Evolutionary conservation across 371 early-diverging fungal species (phyloP), one percentile per base, ranked within the genome.

Genomic region (Capniomyces stellatus): DNA sequence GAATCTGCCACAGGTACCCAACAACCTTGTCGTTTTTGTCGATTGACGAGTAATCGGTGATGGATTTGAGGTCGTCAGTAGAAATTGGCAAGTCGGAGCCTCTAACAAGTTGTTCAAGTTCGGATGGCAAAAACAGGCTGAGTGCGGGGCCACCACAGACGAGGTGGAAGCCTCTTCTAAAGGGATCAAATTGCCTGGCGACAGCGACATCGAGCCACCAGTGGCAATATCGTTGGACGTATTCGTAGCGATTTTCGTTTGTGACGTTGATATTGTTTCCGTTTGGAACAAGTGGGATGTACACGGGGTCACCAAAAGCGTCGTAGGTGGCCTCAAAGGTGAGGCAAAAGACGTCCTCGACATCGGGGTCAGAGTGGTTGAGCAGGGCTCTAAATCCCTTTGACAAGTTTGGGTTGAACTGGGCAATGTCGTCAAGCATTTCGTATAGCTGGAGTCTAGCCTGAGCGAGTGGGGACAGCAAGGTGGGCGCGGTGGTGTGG

Each of bases 91-190:
- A 86, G 31, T 82, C 85, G 25, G 85, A 85, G 15, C 99, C 98
- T 46, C 91, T 78, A 21, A 98, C 89, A 58, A 98, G 78, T 58
- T 87, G 69, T 63, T 98, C 98, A 42, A 98, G 87, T 62, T 98
- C 99, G 67, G 88, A 85, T 1, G 98, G 89, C 50, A 81, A 76
- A 67, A 97, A 95, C 42, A 95, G 65, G 55, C 82, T 81, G 29
- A 90, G 64, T 1, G 94, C 91, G 59, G 88, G 89, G 22, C 92
- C 86, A 43, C 88, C 85, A 57, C 92, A 86, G 1, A 97, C 88
- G 47, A 81, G 75, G 69, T 85, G 82, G 58, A 98, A 93, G 10
- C 99, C 99, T 15, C 81, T 78, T 52, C 77, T 74, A 62, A 98
- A 92, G 0, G 87, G 82, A 29, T 84, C 84, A 66, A 95, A 96